Evolutionary conservation across 1,284 basidiomycete genomes (phyloP).

Genomic region (Schizophyllum amplum): DNA sequence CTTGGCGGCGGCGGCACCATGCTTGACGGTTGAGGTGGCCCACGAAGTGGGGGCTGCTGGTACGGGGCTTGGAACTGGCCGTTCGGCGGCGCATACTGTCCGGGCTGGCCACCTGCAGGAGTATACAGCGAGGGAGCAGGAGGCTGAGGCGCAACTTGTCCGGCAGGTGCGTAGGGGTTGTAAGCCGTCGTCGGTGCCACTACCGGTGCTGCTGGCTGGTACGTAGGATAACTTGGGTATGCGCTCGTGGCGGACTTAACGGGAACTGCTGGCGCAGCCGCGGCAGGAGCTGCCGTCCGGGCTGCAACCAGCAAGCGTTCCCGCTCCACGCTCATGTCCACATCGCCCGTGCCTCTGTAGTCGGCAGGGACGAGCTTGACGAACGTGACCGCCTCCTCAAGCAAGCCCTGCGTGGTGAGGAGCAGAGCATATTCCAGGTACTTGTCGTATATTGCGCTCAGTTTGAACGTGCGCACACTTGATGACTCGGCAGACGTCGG

Average conservation of each 20-base stretch:
- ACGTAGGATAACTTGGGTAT: background rate
- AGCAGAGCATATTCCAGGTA: constrained; percentile 96
- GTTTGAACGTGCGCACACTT: constrained; percentile 69
- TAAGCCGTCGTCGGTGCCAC: constrained; percentile 13
- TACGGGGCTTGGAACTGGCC: constrained; percentile 5
- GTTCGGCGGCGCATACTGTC: constrained; percentile 8
- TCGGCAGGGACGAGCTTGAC: constrained; percentile 75
- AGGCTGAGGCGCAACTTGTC: constrained; percentile 11
- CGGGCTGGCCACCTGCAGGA: background rate
- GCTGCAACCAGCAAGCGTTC: constrained; percentile 42
- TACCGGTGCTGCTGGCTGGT: background rate
- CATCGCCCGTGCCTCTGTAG: constrained; percentile 49
- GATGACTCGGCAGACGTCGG: constrained; percentile 14
- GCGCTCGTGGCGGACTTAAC: background rate
- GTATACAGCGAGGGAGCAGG: background rate
- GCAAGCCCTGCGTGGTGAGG: constrained; percentile 83
- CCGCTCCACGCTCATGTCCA: constrained; percentile 56
- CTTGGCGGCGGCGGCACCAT: constrained; percentile 19
- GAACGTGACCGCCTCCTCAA: constrained; percentile 78
- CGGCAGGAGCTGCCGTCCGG: constrained; percentile 26
- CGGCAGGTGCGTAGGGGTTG: constrained; percentile 11
- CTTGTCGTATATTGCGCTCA: constrained; percentile 82
- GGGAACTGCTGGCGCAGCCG: constrained; percentile 22
- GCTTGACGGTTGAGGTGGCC: constrained; percentile 1
- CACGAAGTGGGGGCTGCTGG: background rate